Evolutionary conservation across 192 early-diverging fungal genomes (phyloP).

Genomic region (Lunasporangiospora selenospora): DNA sequence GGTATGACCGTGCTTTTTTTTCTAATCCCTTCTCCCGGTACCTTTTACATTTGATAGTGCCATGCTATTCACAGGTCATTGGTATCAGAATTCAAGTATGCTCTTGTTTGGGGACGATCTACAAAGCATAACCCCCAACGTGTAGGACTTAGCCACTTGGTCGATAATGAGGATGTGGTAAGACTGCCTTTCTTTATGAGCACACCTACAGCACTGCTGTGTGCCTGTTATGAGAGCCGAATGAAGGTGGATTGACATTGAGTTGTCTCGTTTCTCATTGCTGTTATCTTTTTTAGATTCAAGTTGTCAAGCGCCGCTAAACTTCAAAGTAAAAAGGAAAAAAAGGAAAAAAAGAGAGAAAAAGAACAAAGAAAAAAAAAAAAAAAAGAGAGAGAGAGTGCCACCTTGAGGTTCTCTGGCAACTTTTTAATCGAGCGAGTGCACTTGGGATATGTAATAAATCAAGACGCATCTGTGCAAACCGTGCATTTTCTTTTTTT

Average conservation of each 20-base stretch:
- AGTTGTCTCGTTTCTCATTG: background rate
- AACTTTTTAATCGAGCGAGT: too few relatives aligned
- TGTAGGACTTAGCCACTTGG: constrained; percentile 82
- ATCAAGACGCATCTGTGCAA: too few relatives aligned
- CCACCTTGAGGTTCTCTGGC: too few relatives aligned
- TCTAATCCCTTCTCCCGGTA: background rate
- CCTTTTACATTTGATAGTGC: constrained; percentile 54
- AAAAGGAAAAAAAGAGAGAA: constrained; percentile 1
- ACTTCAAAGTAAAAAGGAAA: background rate
- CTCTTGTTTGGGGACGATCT: constrained; percentile 91
- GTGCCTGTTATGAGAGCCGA: background rate
- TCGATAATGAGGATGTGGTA: constrained; percentile 96
- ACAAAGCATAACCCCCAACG: constrained; percentile 98
- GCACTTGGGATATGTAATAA: too few relatives aligned
- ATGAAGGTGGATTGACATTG: background rate
- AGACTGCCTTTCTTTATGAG: background rate
- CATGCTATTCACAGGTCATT: constrained; percentile 89
- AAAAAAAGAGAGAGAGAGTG: too few relatives aligned
- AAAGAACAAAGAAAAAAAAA: constrained; percentile 1
- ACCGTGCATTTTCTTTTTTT: too few relatives aligned
- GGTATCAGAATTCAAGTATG: constrained; percentile 91
- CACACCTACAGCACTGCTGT: background rate
- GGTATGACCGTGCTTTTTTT: background rate
- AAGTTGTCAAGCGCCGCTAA: constrained; percentile 47
- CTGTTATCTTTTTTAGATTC: constrained; percentile 22